Evolutionary conservation across 306 rosid species (phyloP).

Genomic region (Cercis canadensis): DNA sequence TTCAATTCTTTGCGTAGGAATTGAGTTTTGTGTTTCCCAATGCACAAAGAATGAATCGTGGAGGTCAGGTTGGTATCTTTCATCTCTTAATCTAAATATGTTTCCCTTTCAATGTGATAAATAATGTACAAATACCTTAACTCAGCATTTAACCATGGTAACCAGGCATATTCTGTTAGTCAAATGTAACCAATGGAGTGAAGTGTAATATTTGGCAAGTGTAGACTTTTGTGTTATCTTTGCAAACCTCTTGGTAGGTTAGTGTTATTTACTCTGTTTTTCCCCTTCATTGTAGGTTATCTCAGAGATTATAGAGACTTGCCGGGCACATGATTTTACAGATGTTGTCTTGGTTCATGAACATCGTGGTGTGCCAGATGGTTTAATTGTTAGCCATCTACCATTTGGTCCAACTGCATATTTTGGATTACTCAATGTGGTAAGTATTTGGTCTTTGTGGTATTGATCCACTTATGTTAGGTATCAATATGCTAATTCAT

Average conservation of each 20-base stretch:
- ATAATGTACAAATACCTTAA: too few species aligned
- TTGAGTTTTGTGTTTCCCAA: constrained; percentile 85
- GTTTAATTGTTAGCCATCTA: constrained; percentile 78
- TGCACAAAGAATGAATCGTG: constrained; percentile 91
- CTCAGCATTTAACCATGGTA: too few species aligned
- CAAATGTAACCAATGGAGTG: too few species aligned
- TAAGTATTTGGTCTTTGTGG: constrained; percentile 49
- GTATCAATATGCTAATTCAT: constrained; percentile 32
- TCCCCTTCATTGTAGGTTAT: constrained; percentile 65
- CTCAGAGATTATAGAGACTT: constrained; percentile 84
- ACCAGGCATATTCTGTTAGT: too few species aligned
- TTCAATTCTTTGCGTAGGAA: constrained; percentile 59
- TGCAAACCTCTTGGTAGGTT: too few species aligned
- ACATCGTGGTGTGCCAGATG: constrained; percentile 97
- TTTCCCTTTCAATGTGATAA: too few species aligned
- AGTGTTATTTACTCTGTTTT: neutral
- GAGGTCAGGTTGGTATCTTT: constrained; percentile 80
- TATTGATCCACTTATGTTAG: neutral
- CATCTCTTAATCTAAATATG: neutral
- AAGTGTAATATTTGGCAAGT: too few species aligned
- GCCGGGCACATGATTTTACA: constrained; percentile 85
- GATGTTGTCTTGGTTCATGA: constrained; percentile 92
- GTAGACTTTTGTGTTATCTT: too few species aligned
- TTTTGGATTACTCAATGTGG: constrained; percentile 88
- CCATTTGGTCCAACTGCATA: constrained; percentile 97